Evolutionary conservation across 495 filamentous ascomycete species (phyloP), one percentile per base, ranked within the genome.

Genomic region (Neurospora pannonica): DNA sequence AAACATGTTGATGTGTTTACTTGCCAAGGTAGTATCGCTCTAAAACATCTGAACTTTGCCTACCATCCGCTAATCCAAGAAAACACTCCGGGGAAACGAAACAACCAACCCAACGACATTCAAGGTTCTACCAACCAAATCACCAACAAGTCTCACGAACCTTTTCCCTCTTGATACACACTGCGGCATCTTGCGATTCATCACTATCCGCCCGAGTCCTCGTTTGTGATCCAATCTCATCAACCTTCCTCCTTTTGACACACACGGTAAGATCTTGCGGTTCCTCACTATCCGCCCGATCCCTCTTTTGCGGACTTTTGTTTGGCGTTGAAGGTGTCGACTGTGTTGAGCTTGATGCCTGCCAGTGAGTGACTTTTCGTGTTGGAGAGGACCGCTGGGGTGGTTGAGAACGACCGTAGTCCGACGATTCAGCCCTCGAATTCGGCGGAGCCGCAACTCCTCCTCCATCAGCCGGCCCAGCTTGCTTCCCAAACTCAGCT

Each of bases 241-340:
- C 0, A 24, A 6, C 10, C 2, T 54, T 54, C 11, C n/a, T 54
- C 48, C 48, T 60, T 21, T 60, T 60, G 48, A 60, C 48, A 11
- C 48, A 15, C 48, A 60, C 11, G 28, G 2, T 21, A 0, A 60
- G 24, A 24, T 60, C 24, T 60, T 60, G 2, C 0, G 48, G 48
- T 13, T 60, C 48, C 11, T 60, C 48, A 28, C 24, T 60, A 13
- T 60, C 24, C 11, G 11, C 48, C 24, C 24, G 48, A 31, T 2
- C 11, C 11, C 48, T 60, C 48, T 60, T 60, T 7, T 43, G 11
- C 15, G 36, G 36, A 88, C 79, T 90, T 91, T 85, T 97, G 95
- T 76, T 90, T 90, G 60, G 88, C 85, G 80, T 92, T 92, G 88
- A 97, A 99, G 40, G 87, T 84, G 42, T 90, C 85, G 48, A 90